Conservation (phyloP, 352 stramenopile species). For the Phytophthora colocasiae region DNA sequence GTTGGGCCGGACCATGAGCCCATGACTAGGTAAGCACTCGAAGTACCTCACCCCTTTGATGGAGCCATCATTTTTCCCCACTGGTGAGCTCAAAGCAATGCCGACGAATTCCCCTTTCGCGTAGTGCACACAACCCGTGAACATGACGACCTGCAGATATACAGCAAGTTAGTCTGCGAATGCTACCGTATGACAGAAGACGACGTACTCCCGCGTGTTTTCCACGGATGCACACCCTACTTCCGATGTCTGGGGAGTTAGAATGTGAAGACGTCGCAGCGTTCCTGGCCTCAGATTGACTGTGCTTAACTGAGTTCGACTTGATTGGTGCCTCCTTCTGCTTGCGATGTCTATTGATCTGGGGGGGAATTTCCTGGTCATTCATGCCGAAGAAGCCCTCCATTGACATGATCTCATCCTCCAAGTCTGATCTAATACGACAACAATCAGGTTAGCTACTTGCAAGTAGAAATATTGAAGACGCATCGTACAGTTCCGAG, state of each 20-base stretch:
- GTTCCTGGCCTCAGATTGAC: background rate
- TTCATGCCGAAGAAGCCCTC: constrained; percentile 41
- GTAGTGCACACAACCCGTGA: constrained; percentile 73
- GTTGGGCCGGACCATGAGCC: constrained; percentile 74
- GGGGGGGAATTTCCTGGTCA: constrained; percentile 16
- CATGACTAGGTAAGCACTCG: constrained; percentile 53
- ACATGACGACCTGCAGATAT: constrained; percentile 56
- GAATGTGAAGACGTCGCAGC: background rate
- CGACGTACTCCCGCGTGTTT: constrained; percentile 48
- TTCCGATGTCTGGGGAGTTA: constrained; percentile 27
- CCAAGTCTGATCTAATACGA: constrained; percentile 29
- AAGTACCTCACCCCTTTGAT: constrained; percentile 80
- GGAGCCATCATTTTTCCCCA: constrained; percentile 79
- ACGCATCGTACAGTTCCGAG: constrained; percentile 12
- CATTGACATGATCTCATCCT: constrained; percentile 60
- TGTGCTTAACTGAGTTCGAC: background rate
- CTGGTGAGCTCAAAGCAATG: constrained; percentile 57
- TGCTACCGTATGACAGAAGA: background rate
- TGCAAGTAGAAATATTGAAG: constrained; percentile 1
- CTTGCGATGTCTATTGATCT: constrained; percentile 8
- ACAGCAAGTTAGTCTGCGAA: background rate
- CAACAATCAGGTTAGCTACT: constrained; percentile 1
- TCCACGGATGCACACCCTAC: constrained; percentile 47
- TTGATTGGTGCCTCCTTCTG: constrained; percentile 1
- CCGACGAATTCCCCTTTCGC: constrained; percentile 75